Conservation (phyloP, 2,329 filamentous ascomycete species). For the Fusarium anthophilum region DNA sequence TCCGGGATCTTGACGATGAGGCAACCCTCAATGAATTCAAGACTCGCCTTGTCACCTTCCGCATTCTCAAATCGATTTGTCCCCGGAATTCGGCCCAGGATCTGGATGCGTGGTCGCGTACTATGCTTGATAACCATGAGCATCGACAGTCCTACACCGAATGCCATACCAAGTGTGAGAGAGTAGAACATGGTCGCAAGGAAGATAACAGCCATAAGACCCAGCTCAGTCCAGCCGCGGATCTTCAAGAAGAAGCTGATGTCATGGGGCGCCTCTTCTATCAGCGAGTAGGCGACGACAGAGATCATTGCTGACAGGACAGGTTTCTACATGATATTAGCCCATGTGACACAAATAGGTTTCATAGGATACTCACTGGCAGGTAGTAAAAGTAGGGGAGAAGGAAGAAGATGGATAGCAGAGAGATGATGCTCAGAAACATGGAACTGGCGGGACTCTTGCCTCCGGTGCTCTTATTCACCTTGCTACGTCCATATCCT, state of each 20-base stretch:
- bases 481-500: slow-evolving; percentile 94
- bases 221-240: slow-evolving; percentile 84
- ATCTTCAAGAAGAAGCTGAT: slow-evolving; percentile 89
- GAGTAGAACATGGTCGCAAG: slow-evolving; percentile 94
- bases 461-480: slow-evolving; percentile 91
- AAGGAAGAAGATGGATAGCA: slow-evolving; percentile 82
- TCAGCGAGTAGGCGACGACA: slow-evolving; percentile 91
- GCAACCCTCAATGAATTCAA: slow-evolving; percentile 92
- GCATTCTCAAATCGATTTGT: slow-evolving; percentile 89
- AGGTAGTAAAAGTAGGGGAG: slow-evolving; percentile 95
- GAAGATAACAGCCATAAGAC: slow-evolving; percentile 91
- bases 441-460: slow-evolving; percentile 94
- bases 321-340: slow-evolving; percentile 72
- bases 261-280: slow-evolving; percentile 95
- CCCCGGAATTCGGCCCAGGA: slow-evolving; percentile 87
- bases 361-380: slow-evolving; percentile 69
- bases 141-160: slow-evolving; percentile 90
- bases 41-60: slow-evolving; percentile 73
- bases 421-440: slow-evolving; percentile 82
- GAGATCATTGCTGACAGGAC: slow-evolving; percentile 94
- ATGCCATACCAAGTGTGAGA: slow-evolving; percentile 89
- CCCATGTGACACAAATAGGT: background rate
- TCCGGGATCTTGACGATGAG: slow-evolving; percentile 98
- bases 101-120: slow-evolving; percentile 94
- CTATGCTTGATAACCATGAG: slow-evolving; percentile 90